These are phyloP conservation scores for Podospora comata DNA, from an alignment of 495 filamentous ascomycete species.

Conservation along the genomic window DNA sequence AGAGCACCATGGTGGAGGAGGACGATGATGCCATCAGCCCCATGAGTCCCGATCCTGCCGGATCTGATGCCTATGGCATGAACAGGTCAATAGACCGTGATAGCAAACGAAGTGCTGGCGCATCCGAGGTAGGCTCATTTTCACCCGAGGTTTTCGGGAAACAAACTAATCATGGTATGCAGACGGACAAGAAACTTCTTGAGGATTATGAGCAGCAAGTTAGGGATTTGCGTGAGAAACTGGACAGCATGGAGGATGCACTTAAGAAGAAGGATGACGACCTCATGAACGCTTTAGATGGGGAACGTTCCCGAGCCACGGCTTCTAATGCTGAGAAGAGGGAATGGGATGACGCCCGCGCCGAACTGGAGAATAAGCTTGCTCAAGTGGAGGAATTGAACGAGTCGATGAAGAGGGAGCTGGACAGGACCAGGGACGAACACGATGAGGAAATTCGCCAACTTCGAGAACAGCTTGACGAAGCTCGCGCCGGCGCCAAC, in stretches of 20 bases:
- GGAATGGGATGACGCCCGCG: conserved; percentile 71
- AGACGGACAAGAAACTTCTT: conserved; percentile 68
- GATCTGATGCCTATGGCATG: conserved; percentile 62
- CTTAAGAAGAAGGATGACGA: conserved; percentile 53
- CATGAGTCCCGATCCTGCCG: conserved; percentile 45
- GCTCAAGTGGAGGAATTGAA: conserved; percentile 73
- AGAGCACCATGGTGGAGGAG: conserved; percentile 97
- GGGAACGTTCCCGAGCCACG: conserved; percentile 41
- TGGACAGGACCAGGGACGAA: conserved; percentile 66
- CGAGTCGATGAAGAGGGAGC: conserved; percentile 68
- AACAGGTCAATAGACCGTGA: conserved; percentile 51
- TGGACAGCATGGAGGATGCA: conserved; percentile 65
- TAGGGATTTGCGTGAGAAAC: conserved; percentile 66
- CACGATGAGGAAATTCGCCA: conserved; percentile 62
- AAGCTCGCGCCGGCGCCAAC: conserved; percentile 36
- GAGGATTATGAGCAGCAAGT: conserved; percentile 77
- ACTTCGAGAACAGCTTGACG: conserved; percentile 61
- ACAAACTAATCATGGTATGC: conserved; percentile 9
- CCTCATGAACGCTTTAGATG: conserved; percentile 39
- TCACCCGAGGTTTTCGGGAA: background rate
- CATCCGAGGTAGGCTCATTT: conserved; percentile 47
- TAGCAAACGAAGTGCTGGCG: conserved; percentile 57
- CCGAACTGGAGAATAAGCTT: conserved; percentile 75
- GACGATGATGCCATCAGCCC: conserved; percentile 64
- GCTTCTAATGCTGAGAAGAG: conserved; percentile 55